phyloP scores from a whole-genome alignment of 176 grass and related monocot genomes.

The Eleusine coracana region DNA sequence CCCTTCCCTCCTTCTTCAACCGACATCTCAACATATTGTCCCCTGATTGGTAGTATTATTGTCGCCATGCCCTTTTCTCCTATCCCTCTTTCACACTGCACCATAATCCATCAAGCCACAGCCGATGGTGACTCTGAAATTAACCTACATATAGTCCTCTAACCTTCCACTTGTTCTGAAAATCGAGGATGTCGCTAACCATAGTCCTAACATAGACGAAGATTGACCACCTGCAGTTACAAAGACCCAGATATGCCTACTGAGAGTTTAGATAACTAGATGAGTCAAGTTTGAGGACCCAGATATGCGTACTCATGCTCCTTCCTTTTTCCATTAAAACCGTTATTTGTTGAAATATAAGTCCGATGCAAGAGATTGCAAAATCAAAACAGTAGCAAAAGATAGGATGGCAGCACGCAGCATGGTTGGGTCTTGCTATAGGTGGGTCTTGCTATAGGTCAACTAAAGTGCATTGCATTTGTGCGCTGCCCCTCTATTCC shows the following conservation, averaged over 20 bases:
- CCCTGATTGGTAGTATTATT: not conserved
- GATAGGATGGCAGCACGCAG: not conserved
- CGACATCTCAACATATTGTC: no score
- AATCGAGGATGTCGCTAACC: not conserved
- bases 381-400: not conserved
- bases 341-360: no score
- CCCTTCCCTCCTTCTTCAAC: not conserved
- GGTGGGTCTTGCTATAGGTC: not conserved
- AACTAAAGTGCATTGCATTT: not conserved
- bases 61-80: not conserved
- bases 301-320: no score
- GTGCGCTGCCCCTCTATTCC: no score
- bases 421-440: not conserved
- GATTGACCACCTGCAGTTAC: no score
- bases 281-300: no score
- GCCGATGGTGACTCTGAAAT: not conserved
- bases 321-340: no score
- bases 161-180: not conserved
- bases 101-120: not conserved
- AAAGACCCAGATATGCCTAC: no score
- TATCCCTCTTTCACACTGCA: not conserved
- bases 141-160: not conserved
- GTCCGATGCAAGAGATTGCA: not conserved
- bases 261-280: no score
- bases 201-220: not conserved